These are phyloP conservation scores for Daldinia loculata DNA, from an alignment of 495 filamentous ascomycete genomes.

Conservation along the genomic window DNA sequence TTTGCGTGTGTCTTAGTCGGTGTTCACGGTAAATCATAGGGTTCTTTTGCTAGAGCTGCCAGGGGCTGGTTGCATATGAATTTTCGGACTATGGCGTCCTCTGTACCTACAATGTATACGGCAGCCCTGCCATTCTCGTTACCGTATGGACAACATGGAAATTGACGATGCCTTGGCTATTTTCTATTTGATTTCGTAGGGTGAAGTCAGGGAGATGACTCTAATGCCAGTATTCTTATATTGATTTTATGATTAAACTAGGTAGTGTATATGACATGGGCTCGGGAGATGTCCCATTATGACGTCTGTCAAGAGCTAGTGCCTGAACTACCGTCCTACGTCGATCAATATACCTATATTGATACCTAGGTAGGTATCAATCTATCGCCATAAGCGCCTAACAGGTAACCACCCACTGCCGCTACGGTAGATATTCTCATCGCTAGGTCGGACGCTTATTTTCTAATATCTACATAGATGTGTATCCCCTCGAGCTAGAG, in stretches of 20 bases:
- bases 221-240: not conserved
- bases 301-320: not conserved
- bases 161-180: constrained; percentile 32
- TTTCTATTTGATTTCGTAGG: constrained; percentile 5
- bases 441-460: constrained; percentile 12
- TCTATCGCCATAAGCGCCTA: constrained; percentile 8
- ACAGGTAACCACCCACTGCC: too few species aligned
- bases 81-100: constrained; percentile 12
- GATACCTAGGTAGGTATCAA: not conserved
- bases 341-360: too few species aligned
- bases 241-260: not conserved
- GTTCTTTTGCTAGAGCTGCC: constrained; percentile 5
- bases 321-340: not conserved
- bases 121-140: constrained; percentile 30
- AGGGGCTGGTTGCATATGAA: constrained; percentile 35
- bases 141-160: constrained; percentile 32
- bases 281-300: not conserved
- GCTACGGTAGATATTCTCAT: not conserved
- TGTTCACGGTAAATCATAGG: constrained; percentile 24
- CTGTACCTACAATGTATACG: constrained; percentile 40
- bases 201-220: not conserved
- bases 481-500: constrained; percentile 8
- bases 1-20: constrained; percentile 20
- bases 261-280: not conserved
- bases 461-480: not conserved